Conservation (phyloP, 306 rosid genomes). For the Lathyrus tuberosus region DNA sequence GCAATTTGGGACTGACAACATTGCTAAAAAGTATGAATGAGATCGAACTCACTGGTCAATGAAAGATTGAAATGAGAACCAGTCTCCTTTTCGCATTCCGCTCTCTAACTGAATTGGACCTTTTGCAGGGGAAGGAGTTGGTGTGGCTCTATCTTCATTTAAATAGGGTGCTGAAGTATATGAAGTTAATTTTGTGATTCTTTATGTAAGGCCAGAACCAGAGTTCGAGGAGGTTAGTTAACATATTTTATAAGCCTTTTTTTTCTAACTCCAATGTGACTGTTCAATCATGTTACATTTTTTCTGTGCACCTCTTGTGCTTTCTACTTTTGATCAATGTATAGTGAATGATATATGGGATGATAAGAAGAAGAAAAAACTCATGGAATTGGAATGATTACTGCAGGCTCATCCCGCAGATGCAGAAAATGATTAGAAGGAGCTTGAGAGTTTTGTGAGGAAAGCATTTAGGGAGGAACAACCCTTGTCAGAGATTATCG, state of each 20-base stretch:
- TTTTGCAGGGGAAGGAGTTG: too few species aligned
- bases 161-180: too few species aligned
- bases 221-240: conserved; percentile 85
- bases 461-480: too few species aligned
- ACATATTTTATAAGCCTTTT: conserved; percentile 6
- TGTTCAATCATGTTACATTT: conserved; percentile 22
- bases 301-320: conserved; percentile 14
- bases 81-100: not conserved
- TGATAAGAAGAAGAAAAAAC: conserved; percentile 10
- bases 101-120: too few species aligned
- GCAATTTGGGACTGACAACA: not conserved
- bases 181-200: conserved; percentile 90
- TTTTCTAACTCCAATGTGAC: conserved; percentile 7
- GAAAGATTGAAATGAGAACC: not conserved
- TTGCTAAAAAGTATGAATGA: not conserved
- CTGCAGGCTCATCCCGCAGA: conserved; percentile 84
- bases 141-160: too few species aligned
- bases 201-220: conserved; percentile 93
- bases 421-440: too few species aligned
- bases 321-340: conserved; percentile 6
- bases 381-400: conserved; percentile 28
- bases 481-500: too few species aligned
- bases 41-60: not conserved
- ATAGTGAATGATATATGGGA: not conserved
- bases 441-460: too few species aligned